Evolutionary conservation across 2,329 filamentous ascomycete genomes (phyloP), one percentile per base, ranked within the genome.

Genomic region (Colletotrichum tanaceti): DNA sequence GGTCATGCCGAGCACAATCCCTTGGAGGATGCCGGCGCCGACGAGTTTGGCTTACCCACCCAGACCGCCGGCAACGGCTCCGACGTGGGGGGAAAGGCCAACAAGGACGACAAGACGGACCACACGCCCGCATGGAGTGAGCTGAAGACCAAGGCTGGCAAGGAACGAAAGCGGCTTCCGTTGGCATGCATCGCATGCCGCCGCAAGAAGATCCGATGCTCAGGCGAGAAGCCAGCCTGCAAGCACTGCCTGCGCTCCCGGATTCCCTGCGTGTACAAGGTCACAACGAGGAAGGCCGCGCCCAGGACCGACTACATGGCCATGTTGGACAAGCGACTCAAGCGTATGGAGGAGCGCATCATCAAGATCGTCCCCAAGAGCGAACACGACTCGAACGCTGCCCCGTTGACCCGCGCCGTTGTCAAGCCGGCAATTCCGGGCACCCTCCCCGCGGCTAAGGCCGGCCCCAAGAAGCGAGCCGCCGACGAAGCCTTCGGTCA

Each of bases 231-330:
- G 79, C 96, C 96, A 3, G 93, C 94, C 0, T 99, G 96, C 84
- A 98, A 97, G 79, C 96, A 98, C 80, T 98, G 96, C 77, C 85
- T 97, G 68, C 89, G 94, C 65, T 97, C 95, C 59, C 89, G 95
- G 50, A 97, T 97, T 73, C 95, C 95, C 1, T 99, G 96, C 77
- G 94, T 98, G 5, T 99, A 98, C 85, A 98, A 98, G 77, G 93
- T 97, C 68, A 98, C 94, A 0, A 94, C 94, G 4, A 87, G 96
- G 69, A 98, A 98, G 79, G 94, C 95, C 1, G 94, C 94, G 4
- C 96, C 96, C 3, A 87, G 96, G 60, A 98, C 96, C 20, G 96
- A 98, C 79, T 98, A 98, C 79, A 98, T 98, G 96, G 94, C 94
- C 49, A 98, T 98, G 94, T 83, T 98, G 74, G 96, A 98, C 81